These are phyloP conservation scores for Alternaria gansuensis DNA, from an alignment of 2,329 filamentous ascomycete genomes.

Conservation along the genomic window DNA sequence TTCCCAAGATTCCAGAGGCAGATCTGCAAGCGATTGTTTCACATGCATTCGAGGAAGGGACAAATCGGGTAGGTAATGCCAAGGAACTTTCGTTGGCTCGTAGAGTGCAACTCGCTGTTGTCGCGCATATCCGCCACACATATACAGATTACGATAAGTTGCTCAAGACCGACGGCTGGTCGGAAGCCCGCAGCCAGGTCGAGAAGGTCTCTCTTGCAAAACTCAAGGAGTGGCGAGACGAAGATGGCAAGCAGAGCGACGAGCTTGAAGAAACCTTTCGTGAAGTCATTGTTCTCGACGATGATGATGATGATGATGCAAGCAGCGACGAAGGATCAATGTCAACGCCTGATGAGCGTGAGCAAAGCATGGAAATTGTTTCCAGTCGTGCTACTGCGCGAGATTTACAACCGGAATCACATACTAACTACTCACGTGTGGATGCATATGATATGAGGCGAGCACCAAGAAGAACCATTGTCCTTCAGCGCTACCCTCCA, in stretches of 20 bases:
- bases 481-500: conserved; percentile 29
- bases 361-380: conserved; percentile 46
- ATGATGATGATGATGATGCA: conserved; percentile 68
- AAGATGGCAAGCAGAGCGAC: conserved; percentile 60
- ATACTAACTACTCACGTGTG: conserved; percentile 27
- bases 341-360: conserved; percentile 38
- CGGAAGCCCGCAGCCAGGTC: conserved; percentile 63
- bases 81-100: conserved; percentile 63
- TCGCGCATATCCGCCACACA: conserved; percentile 68
- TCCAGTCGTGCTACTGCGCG: conserved; percentile 45
- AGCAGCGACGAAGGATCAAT: conserved; percentile 48
- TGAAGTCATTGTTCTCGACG: conserved; percentile 70
- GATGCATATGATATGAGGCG: conserved; percentile 28
- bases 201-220: conserved; percentile 65
- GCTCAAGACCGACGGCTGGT: conserved; percentile 62
- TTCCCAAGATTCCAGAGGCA: conserved; percentile 68
- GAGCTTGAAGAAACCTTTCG: conserved; percentile 69
- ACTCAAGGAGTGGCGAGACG: conserved; percentile 70
- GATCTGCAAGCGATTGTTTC: conserved; percentile 67
- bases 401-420: conserved; percentile 41
- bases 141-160: conserved; percentile 71
- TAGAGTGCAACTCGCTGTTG: conserved; percentile 68
- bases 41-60: conserved; percentile 68
- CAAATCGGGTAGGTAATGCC: conserved; percentile 66
- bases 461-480: conserved; percentile 37